These are phyloP conservation scores for Fusarium metavorans DNA, from an alignment of 2,329 filamentous ascomycete genomes.

Conservation along the genomic window DNA sequence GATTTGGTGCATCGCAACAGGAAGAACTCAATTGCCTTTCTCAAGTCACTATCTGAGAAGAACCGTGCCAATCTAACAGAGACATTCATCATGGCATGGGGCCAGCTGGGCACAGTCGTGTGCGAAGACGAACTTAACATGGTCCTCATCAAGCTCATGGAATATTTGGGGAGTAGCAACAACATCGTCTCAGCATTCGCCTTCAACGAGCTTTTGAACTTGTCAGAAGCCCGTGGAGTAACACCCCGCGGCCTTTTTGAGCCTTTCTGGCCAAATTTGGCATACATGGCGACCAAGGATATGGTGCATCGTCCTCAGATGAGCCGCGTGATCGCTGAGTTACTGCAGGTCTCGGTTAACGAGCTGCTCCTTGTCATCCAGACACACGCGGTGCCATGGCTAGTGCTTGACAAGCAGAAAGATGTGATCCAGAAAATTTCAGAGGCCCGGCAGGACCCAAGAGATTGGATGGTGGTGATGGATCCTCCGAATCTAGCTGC, in stretches of 20 bases:
- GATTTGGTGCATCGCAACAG: constrained; percentile 62
- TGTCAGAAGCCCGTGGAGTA: constrained; percentile 74
- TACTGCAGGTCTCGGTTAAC: constrained; percentile 80
- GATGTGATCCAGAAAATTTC: constrained; percentile 87
- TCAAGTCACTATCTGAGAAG: constrained; percentile 79
- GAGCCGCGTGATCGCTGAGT: constrained; percentile 81
- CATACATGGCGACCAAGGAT: constrained; percentile 85
- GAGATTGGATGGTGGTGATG: constrained; percentile 68
- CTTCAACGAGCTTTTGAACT: constrained; percentile 82
- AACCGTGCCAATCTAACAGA: constrained; percentile 78
- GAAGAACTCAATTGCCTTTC: constrained; percentile 74
- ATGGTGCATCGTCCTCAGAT: constrained; percentile 85
- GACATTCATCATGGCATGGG: constrained; percentile 86
- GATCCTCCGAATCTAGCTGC: constrained; percentile 68
- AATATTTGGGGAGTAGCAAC: constrained; percentile 88
- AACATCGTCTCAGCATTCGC: constrained; percentile 83
- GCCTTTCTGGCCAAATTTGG: constrained; percentile 90
- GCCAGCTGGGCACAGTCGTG: constrained; percentile 82
- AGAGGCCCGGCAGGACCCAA: constrained; percentile 77
- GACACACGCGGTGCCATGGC: constrained; percentile 83
- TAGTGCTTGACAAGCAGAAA: constrained; percentile 81
- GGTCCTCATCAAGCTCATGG: constrained; percentile 83
- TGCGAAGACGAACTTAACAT: constrained; percentile 88
- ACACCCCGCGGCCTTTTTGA: constrained; percentile 78
- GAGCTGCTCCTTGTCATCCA: constrained; percentile 83